Evolutionary conservation across 805 yeast genomes (phyloP), one percentile per base, ranked within the genome.

Genomic region (Brettanomyces anomalus): DNA sequence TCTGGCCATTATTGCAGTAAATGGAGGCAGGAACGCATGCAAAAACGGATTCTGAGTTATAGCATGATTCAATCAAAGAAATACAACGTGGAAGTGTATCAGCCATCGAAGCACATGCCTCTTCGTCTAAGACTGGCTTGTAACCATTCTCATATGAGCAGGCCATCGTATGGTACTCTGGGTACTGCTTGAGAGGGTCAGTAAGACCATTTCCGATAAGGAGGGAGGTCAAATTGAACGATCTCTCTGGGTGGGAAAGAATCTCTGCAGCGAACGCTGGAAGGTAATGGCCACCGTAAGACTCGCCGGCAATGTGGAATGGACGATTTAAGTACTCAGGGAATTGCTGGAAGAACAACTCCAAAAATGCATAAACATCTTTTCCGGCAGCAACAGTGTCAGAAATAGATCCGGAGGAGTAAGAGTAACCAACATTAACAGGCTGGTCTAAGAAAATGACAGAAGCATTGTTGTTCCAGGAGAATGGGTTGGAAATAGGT

Each of bases 361-460:
- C 81, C 57, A 90, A 69, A 60, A 93, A 88, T 1, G 87, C 81
- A 55, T 77, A 85, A 16, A 88, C 94, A 57, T 90, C 97, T 56
- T 75, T 74, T 33, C 87, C 95, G 28, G 97, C 97, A 39, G 88
- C 79, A 40, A 76, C 78, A 4, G 96, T 81, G 53, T 76, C 74
- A 28, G 80, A 64, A 21, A 88, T 81, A 20, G 70, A 64, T 32
- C 61, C 61, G 11, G 79, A 72, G 19, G 95, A 85, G 61, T 83
- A 81, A 0, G 96, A 87, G 65, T 77, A 90, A 15, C 97, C 97
- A 30, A 85, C 96, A 42, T 85, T 85, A 36, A 89, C 85, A 4
- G 97, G 97, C 64, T 90, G 97, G 61, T 90, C 97, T 47, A 90
- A 72, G 67, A 83, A 90, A 49, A 90, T 82, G 18, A 90, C 86